Conservation (phyloP, 306 rosid genomes). For the cucumber (Cucumis sativus) region DNA sequence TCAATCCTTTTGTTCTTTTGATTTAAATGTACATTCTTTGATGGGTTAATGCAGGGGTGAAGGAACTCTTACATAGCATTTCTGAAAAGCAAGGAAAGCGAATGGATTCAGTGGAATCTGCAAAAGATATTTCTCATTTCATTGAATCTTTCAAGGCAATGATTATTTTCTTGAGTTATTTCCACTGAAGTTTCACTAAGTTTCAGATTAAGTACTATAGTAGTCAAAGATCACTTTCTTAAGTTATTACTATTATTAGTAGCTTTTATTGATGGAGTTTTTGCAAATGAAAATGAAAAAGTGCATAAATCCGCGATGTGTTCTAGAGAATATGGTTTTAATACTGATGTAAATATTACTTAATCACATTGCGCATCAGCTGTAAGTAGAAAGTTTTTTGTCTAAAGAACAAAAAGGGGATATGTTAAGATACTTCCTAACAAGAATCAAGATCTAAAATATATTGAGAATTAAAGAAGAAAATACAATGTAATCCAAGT, state of each 20-base stretch:
- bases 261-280: background rate
- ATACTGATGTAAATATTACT: background rate
- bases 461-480: too few species aligned
- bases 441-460: too few species aligned
- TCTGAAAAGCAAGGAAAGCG: slow-evolving; percentile 84
- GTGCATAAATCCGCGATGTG: background rate
- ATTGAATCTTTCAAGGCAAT: slow-evolving; percentile 64
- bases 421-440: too few species aligned
- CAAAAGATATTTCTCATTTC: slow-evolving; percentile 66
- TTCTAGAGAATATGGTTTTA: background rate
- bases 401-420: background rate
- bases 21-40: background rate
- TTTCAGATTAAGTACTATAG: background rate
- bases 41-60: slow-evolving; percentile 43
- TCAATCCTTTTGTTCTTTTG: background rate
- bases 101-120: slow-evolving; percentile 74
- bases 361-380: background rate
- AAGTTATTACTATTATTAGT: background rate
- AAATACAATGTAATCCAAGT: too few species aligned
- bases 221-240: background rate
- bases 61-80: slow-evolving; percentile 69
- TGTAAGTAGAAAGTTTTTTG: background rate
- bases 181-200: background rate
- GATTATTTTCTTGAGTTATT: slow-evolving; percentile 17
- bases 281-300: background rate